Evolutionary conservation across 768 basidiomycete species (phyloP), one percentile per base, ranked within the genome.

Genomic region (Auricularia cornea): DNA sequence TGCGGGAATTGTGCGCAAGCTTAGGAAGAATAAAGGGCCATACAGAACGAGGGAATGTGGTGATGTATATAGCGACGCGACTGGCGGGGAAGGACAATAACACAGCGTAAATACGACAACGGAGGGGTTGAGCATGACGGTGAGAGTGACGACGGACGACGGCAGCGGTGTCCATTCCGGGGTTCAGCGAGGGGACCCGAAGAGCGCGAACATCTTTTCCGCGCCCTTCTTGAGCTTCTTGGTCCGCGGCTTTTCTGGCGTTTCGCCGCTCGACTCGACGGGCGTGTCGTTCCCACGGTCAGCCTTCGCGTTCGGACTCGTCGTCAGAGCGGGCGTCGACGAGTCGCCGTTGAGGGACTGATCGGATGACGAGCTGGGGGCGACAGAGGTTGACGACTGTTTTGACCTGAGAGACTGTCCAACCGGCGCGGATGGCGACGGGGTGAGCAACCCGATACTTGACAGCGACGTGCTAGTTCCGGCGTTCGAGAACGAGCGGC

Each of bases 181-280:
- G 35, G 16, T 10, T 57, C 28, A 31, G 6, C 82, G 87, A 65
- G 88, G 87, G 30, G 88, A 84, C 51, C 87, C 87, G 73, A 93
- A 92, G 66, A 93, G 77, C 33, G 90, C 90, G 63, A 93, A 80
- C 62, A 93, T 82, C 67, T 92, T 92, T 78, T 92, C 90, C 2
- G 91, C 90, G 65, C 87, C 88, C 71, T 87, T 91, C 80, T 87
- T 89, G 74, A 90, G 73, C 74, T 88, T 92, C 79, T 84, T 90
- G 70, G 73, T 85, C 83, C 82, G 87, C 65, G 78, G 77, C 71
- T 84, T 86, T 69, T 86, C 82, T n/a, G 80, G 77, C 63, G 82
- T 77, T 60, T 81, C 80, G 3, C 63, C 64, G 26, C 59, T 10
- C 66, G 64, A 6, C 3, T 48, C 44, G 59, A 59, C 10, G 26